Conservation (phyloP, 2,329 filamentous ascomycete species). For the Fusarium armeniacum region DNA sequence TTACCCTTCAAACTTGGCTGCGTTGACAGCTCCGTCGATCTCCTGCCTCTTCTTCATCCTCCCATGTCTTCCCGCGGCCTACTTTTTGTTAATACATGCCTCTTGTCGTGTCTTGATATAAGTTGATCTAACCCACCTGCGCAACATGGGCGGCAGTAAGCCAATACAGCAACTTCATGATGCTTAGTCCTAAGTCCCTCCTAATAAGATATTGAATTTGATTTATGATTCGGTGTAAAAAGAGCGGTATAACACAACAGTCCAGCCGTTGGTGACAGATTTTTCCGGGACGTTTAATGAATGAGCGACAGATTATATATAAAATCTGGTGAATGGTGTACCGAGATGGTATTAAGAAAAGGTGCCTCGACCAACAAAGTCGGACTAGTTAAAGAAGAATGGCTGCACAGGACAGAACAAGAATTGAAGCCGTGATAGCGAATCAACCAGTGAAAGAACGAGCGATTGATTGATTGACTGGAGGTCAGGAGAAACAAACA, state of each 20-base stretch:
- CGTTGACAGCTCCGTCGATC: slow-evolving; percentile 14
- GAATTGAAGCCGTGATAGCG: slow-evolving; percentile 31
- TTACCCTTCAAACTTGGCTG: slow-evolving; percentile 48
- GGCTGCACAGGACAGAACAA: slow-evolving; percentile 44
- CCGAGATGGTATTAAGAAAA: slow-evolving; percentile 18
- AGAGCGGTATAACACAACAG: slow-evolving; percentile 47
- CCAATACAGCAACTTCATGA: slow-evolving; percentile 39
- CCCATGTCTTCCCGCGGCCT: slow-evolving; percentile 42
- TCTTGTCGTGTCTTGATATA: not conserved
- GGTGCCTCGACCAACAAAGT: slow-evolving; percentile 9
- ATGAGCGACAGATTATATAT: slow-evolving; percentile 26
- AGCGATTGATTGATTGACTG: slow-evolving; percentile 37
- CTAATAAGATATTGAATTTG: slow-evolving; percentile 5
- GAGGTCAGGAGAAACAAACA: slow-evolving; percentile 25
- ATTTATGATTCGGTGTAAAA: slow-evolving; percentile 22
- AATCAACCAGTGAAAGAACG: slow-evolving; percentile 33
- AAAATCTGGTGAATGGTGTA: slow-evolving; percentile 11
- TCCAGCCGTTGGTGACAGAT: slow-evolving; percentile 45
- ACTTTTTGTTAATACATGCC: slow-evolving; percentile 7
- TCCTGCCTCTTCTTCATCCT: slow-evolving; percentile 39
- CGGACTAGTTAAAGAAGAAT: slow-evolving; percentile 30
- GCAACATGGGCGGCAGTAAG: slow-evolving; percentile 41
- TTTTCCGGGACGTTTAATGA: slow-evolving; percentile 8
- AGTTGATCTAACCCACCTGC: slow-evolving; percentile 30
- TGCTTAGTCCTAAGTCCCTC: slow-evolving; percentile 1